Conservation (phyloP, 441 rosid genomes). For the Croton setiger region DNA sequence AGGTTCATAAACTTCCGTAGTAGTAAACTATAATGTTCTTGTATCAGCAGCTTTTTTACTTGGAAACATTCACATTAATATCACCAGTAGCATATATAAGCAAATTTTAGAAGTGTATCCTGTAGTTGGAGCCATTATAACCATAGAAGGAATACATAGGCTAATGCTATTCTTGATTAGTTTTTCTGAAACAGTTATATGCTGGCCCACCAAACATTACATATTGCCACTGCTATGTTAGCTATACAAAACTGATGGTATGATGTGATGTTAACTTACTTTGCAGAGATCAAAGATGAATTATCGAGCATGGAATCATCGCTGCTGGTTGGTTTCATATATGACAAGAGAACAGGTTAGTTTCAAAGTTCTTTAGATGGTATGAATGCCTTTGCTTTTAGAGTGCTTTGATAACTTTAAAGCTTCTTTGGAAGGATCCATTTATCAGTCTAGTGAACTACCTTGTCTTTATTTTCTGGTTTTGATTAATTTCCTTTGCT, state of each 20-base stretch:
- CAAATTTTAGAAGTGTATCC: constrained; percentile 6
- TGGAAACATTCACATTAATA: constrained; percentile 8
- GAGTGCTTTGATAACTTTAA: not conserved
- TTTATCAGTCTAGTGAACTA: constrained; percentile 9
- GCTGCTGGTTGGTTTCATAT: constrained; percentile 89
- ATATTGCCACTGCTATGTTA: not conserved
- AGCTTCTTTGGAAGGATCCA: not conserved
- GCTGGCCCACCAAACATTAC: not conserved
- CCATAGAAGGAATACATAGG: not conserved
- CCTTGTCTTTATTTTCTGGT: constrained; percentile 18
- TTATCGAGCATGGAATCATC: constrained; percentile 96
- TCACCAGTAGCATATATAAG: not conserved
- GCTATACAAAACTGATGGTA: constrained; percentile 7
- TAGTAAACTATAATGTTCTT: constrained; percentile 15
- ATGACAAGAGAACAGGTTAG: constrained; percentile 74
- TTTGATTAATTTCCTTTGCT: not conserved
- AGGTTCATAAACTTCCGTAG: constrained; percentile 43
- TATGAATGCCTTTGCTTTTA: constrained; percentile 13
- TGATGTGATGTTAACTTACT: not conserved
- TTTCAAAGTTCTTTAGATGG: constrained; percentile 13
- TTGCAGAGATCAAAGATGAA: constrained; percentile 94
- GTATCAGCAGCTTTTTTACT: constrained; percentile 21
- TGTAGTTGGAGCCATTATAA: not conserved
- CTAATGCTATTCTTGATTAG: not conserved
- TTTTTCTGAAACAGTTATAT: not conserved